Base-by-base conservation (phyloP, 495 filamentous ascomycete species). In the Extremus antarcticus region DNA sequence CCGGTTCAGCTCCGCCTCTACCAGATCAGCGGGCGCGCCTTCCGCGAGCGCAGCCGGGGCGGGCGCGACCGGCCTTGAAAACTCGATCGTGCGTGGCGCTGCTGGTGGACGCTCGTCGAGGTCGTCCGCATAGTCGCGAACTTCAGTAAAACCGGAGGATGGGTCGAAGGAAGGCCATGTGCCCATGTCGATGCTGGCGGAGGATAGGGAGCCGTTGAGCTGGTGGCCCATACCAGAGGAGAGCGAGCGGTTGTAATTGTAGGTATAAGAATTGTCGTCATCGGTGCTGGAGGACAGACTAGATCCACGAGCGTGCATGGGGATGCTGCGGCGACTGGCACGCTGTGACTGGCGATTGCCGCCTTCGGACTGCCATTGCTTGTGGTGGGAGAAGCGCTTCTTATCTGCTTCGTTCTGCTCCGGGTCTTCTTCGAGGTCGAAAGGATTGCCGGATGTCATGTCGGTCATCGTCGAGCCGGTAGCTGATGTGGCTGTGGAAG, bases 1-100 rank as follows among this genome's bases (percentile, higher is more conserved):
- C 3, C 79, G 64, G 51, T 72, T 70, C 51, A 83, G 61, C 68
- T 84, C 81, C 4, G 74, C 71, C n/a, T 68, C 60, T 58, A 83
- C 68, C 53, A 80, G 69, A 15, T 71, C 70, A 0, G 68, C 62
- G 10, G 71, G 73, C 11, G 76, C 78, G 29, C 73, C 64, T 11
- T 77, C 76, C 51, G 73, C 69, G 61, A 83, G 66, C 25, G 77
- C 75, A n/a, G 70, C 73, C 19, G 67, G 59, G 32, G 73, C 69
- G 43, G 79, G 76, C 20, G 71, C 70, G 11, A 65, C 66, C 0
- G 73, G 70, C 0, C 73, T 60, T 0, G 72, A 69, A 1, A 75
- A 66, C 19, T 65, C 57, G 47, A 62, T 20, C 46, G 47, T 23
- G 38, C 19, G 20, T 22, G 16, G 40, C 16, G 43, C 22, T 29